A percentile compares a stretch with the other conserved stretches of the same genome.
phyloP scores from a whole-genome alignment of 2,329 filamentous ascomycete genomes.

The Cercospora sojina region DNA sequence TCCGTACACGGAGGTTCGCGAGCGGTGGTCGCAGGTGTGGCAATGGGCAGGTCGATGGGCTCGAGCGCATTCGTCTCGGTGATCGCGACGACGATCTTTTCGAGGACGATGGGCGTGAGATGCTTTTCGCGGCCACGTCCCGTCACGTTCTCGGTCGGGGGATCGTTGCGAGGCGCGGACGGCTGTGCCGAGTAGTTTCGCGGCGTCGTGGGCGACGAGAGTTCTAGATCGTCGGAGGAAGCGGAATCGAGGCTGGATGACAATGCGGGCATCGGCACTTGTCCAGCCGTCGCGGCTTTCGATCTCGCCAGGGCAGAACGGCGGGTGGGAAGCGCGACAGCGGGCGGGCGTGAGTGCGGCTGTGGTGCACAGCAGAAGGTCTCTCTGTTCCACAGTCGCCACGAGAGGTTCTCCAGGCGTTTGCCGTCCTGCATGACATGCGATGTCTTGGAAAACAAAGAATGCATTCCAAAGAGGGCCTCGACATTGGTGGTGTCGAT shows the following conservation, averaged over 20 bases:
- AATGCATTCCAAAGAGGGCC: conserved; percentile 82
- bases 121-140: conserved; percentile 77
- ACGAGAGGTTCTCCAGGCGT: conserved; percentile 90
- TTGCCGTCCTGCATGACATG: conserved; percentile 91
- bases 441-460: conserved; percentile 92
- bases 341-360: conserved; percentile 25
- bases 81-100: conserved; percentile 92
- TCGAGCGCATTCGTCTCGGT: conserved; percentile 75
- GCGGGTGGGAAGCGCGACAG: conserved; percentile 18
- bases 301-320: conserved; percentile 27
- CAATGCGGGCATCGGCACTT: conserved; percentile 41
- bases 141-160: conserved; percentile 57
- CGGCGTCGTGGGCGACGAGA: conserved; percentile 55
- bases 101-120: conserved; percentile 86
- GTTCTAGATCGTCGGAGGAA: conserved; percentile 44
- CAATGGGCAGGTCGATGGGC: conserved; percentile 49
- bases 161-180: conserved; percentile 69
- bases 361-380: conserved; percentile 79
- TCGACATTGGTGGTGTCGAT: conserved; percentile 91
- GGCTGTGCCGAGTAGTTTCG: conserved; percentile 56
- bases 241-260: conserved; percentile 49
- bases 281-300: conserved; percentile 8
- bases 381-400: conserved; percentile 92
- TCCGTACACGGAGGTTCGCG: conserved; percentile 25
- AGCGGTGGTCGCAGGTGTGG: conserved; percentile 21